Base-by-base conservation (phyloP, 129 eudicot species). In the Smallanthus sonchifolius region DNA sequence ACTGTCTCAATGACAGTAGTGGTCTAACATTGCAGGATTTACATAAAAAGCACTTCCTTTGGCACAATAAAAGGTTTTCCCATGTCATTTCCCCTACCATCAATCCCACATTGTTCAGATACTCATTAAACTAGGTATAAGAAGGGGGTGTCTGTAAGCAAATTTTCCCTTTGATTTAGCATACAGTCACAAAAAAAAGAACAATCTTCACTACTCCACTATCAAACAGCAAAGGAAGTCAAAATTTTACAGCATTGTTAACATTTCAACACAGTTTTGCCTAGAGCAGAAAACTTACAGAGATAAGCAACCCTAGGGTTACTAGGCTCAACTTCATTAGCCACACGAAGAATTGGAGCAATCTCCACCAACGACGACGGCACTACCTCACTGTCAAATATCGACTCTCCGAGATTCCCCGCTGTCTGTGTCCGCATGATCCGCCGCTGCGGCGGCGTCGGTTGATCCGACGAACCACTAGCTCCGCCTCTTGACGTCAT, bases 281-380 rank as follows among this genome's bases (percentile, higher is more conserved):
- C 38, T 20, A 65, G 40, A 70, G 20, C 55, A 24, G 55, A 2
- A 24, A 73, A 76, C 96, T 88, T 83, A 95, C 99, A 91, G 2
- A 95, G 88, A 79, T 95, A 95, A 67, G 99, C 92, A 62, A 95
- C 97, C 73, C 99, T 88, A 14, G 96, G 90, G 73, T 91, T 95
- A 81, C 96, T 87, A 0, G 88, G 85, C 75, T 95, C 99, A 24
- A 95, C 97, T 84, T 95, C 99, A 85, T 95, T 95, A 75, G 99
- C 99, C 79, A 91, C 99, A 79, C 99, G 97, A 56, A 95, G 94
- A 86, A 95, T 95, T 1, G 96, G 95, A 55, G 97, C 99, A 79
- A 95, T 91, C 80, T 95, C 99, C 47, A 73, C 86, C 62, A 95
- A 81, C 39, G 99, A 91, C 14, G 99, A 95, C 2, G 99, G 99